Evolutionary conservation across 805 yeast species (phyloP).

Genomic region (Sugiyamaella marilandica): DNA sequence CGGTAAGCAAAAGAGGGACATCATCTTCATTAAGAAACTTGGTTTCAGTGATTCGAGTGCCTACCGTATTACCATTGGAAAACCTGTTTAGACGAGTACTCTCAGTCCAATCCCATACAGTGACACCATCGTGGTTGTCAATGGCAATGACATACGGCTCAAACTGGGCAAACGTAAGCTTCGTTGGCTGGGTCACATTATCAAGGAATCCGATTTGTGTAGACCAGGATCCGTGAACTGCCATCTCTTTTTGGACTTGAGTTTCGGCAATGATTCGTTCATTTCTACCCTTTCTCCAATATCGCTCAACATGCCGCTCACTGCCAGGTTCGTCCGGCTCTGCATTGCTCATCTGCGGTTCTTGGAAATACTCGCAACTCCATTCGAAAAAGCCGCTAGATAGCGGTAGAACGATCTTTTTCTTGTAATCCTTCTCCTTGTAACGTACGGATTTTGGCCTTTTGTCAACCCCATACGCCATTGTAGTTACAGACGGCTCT

Average conservation of each 20-base stretch:
- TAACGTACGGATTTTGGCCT: conserved; percentile 31
- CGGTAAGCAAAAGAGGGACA: conserved; percentile 73
- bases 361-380: conserved; percentile 85
- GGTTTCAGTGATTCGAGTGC: conserved; percentile 82
- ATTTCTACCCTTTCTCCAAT: conserved; percentile 89
- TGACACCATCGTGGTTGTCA: conserved; percentile 77
- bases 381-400: conserved; percentile 37
- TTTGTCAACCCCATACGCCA: conserved; percentile 31
- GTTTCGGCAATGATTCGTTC: conserved; percentile 83
- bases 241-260: conserved; percentile 80
- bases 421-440: conserved; percentile 19
- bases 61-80: conserved; percentile 78
- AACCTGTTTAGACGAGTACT: conserved; percentile 59
- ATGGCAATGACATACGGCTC: conserved; percentile 75
- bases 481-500: conserved; percentile 23
- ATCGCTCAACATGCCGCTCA: conserved; percentile 67
- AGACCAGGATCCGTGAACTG: conserved; percentile 84
- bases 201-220: conserved; percentile 53
- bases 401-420: conserved; percentile 29
- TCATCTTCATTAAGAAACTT: conserved; percentile 91
- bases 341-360: conserved; percentile 83
- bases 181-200: conserved; percentile 74
- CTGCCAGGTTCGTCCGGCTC: conserved; percentile 93
- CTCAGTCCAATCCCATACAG: conserved; percentile 84
- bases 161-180: conserved; percentile 81